Evolutionary conservation across 2,329 filamentous ascomycete genomes (phyloP).

Genomic region (Hortaea werneckii): DNA sequence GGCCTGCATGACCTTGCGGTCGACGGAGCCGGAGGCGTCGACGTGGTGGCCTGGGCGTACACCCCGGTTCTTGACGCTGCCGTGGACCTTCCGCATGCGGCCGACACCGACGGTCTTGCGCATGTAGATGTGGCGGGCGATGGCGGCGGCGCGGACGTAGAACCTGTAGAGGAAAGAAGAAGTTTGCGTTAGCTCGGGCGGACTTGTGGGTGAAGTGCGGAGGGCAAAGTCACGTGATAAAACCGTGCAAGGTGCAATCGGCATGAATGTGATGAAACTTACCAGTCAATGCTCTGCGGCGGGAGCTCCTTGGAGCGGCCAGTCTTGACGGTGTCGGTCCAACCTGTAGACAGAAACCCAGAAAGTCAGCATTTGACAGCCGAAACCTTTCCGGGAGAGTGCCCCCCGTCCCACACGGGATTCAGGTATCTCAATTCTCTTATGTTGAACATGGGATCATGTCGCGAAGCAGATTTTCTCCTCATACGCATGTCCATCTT

Average conservation of each 20-base stretch:
- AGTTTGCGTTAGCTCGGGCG: background rate
- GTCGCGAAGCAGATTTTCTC: no score
- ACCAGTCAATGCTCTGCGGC: conserved; percentile 98
- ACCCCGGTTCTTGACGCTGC: conserved; percentile 85
- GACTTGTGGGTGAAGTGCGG: background rate
- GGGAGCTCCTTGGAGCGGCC: conserved; percentile 93
- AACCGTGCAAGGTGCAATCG: background rate
- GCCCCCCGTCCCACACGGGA: conserved; percentile 43
- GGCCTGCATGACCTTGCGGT: conserved; percentile 94
- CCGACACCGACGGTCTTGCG: conserved; percentile 99
- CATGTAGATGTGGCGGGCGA: conserved; percentile 98
- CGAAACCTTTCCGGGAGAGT: conserved; percentile 11
- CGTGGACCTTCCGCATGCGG: conserved; percentile 93
- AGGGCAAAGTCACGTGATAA: background rate
- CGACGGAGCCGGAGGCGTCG: conserved; percentile 86
- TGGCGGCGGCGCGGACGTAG: conserved; percentile 79
- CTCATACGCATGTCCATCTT: background rate
- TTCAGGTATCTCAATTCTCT: conserved; percentile 36
- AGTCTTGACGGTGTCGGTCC: conserved; percentile 99
- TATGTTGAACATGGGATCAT: conserved; percentile 2
- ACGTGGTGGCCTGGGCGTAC: conserved; percentile 87
- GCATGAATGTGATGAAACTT: conserved; percentile 32
- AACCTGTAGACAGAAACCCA: conserved; percentile 58
- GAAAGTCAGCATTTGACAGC: conserved; percentile 16
- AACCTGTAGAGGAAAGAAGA: conserved; percentile 36